Percentiles rank a stretch among this genome's conserved stretches.
Evolutionary conservation across 768 basidiomycete genomes (phyloP).

Genomic region (Tylopilus plumbeoviolaceoides): DNA sequence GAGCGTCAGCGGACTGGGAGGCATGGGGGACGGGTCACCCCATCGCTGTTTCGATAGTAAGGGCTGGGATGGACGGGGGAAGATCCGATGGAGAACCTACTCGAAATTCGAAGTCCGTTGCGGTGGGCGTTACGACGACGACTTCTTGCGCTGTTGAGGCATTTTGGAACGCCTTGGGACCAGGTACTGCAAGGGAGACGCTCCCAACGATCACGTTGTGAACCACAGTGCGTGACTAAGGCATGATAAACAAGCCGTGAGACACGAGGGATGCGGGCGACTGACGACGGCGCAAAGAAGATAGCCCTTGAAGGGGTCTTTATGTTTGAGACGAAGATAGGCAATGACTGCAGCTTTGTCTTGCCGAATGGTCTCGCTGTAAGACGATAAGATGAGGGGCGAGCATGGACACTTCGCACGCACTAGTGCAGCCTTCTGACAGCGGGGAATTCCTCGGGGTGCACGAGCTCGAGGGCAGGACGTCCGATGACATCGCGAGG

Average conservation of each 20-base stretch:
- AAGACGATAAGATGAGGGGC: not conserved
- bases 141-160: constrained; percentile 83
- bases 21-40: constrained; percentile 65
- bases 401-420: not conserved
- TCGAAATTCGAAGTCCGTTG: constrained; percentile 49
- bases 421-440: constrained; percentile 72
- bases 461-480: constrained; percentile 71
- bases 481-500: constrained; percentile 65
- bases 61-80: constrained; percentile 2
- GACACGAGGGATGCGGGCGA: constrained; percentile 8
- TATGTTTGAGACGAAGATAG: constrained; percentile 76
- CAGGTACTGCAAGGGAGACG: constrained; percentile 72
- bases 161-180: constrained; percentile 72
- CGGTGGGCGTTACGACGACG: constrained; percentile 61
- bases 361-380: constrained; percentile 67
- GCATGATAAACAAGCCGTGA: constrained; percentile 3
- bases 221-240: constrained; percentile 59
- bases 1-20: constrained; percentile 42
- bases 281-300: constrained; percentile 71
- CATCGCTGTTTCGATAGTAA: constrained; percentile 45
- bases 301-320: constrained; percentile 73
- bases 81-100: constrained; percentile 32
- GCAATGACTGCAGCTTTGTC: constrained; percentile 79
- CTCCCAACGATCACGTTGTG: constrained; percentile 74
- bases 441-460: constrained; percentile 71